A percentile compares a stretch with the other conserved stretches of the same genome.
phyloP scores from a whole-genome alignment of 108 stramenopile species.

The Parietichytrium sp. region DNA sequence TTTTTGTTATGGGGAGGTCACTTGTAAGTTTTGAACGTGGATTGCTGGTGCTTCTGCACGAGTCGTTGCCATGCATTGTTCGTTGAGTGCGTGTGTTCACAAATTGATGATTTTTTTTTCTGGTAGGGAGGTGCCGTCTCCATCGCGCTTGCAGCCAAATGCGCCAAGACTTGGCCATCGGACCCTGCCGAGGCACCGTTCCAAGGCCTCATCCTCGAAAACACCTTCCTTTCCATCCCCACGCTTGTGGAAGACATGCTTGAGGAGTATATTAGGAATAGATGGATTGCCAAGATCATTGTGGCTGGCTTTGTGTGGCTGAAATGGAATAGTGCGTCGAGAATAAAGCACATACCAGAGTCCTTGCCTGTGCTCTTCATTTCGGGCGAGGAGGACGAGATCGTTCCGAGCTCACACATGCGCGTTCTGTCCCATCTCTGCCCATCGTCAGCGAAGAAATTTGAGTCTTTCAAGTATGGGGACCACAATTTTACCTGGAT shows the following conservation, averaged over 20 bases:
- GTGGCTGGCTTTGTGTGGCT: constrained; percentile 7
- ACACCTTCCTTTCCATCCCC: background rate
- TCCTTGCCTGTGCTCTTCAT: background rate
- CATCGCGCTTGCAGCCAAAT: background rate
- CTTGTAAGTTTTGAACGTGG: too few relatives aligned
- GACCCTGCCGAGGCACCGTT: background rate
- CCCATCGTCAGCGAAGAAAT: too few relatives aligned
- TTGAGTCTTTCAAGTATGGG: too few relatives aligned
- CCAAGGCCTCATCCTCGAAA: constrained; percentile 5
- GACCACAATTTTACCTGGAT: too few relatives aligned
- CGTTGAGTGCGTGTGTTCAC: too few relatives aligned
- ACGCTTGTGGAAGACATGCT: background rate
- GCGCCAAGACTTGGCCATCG: background rate
- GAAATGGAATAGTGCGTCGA: background rate
- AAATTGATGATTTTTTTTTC: too few relatives aligned
- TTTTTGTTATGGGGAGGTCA: background rate
- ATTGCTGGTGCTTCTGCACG: too few relatives aligned
- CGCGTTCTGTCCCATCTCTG: too few relatives aligned
- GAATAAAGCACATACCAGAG: background rate
- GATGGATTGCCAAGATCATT: too few relatives aligned
- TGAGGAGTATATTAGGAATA: background rate
- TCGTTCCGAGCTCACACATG: constrained; percentile 23
- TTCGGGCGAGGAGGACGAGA: constrained; percentile 3
- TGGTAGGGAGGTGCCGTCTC: constrained; percentile 10
- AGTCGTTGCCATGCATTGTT: too few relatives aligned